A percentile compares a stretch with the other conserved stretches of the same genome.
Evolutionary conservation across 148 eudicot genomes (phyloP).

Genomic region (Arbutus unedo): DNA sequence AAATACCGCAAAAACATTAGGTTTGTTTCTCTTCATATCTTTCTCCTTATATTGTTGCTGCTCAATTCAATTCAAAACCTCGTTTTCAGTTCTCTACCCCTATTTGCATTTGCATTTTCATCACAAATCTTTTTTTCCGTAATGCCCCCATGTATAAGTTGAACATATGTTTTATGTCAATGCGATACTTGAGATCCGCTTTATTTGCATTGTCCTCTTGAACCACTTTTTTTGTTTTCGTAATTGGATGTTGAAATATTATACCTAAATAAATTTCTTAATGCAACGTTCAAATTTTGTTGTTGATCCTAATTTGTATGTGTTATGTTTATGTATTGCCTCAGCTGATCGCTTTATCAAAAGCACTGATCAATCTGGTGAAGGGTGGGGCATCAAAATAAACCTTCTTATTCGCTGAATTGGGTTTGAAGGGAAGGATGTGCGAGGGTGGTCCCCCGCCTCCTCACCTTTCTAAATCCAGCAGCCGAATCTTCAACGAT

Average conservation of each 20-base stretch:
- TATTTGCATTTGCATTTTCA: neutral
- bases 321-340: neutral
- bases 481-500: neutral
- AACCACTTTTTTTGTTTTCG: neutral
- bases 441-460: slow-evolving; percentile 19
- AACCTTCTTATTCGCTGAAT: neutral
- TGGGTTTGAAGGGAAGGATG: slow-evolving; percentile 19
- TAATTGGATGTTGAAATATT: neutral
- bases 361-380: neutral
- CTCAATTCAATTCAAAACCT: neutral
- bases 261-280: neutral
- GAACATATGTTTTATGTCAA: neutral
- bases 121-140: neutral
- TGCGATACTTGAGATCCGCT: neutral
- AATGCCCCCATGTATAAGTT: neutral
- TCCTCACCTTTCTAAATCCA: slow-evolving; percentile 12
- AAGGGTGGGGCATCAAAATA: neutral
- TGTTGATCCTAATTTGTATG: neutral
- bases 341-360: neutral
- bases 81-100: neutral
- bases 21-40: neutral
- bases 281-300: neutral
- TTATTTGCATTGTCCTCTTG: neutral
- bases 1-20: neutral
- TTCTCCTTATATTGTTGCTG: neutral